Base-by-base conservation (phyloP, 2,329 filamentous ascomycete genomes). In the Colletotrichum sp. region DNA sequence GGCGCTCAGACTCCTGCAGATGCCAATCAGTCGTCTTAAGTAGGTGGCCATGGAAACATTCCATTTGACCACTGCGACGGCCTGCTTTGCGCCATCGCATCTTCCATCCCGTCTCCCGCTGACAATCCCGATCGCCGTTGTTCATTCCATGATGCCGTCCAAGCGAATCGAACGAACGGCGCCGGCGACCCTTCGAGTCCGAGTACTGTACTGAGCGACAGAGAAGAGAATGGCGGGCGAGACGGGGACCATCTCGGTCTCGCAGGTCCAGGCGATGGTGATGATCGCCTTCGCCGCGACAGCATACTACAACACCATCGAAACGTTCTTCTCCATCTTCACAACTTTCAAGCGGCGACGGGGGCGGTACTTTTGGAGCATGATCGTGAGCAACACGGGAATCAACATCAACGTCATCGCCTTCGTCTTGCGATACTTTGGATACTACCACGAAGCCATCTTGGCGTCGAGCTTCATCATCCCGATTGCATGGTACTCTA, bases 401-500 rank as follows among this genome's bases (percentile, higher is more conserved):
- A 75, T 80, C 39, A 70, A 75, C 12, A 34, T 77, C n/a, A 73
- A 77, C 62, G 74, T 74, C n/a, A 55, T 78, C 25, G 71, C 71
- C 10, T 77, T 75, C n/a, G 30, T 87, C 18, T 80, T 88, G 73
- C 87, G 87, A 75, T 86, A 79, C 36, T 76, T 78, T n/a, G 77
- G 68, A 12, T 43, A 76, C 25, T 64, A 72, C 32, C 48, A 32
- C 32, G 25, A 48, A 30, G 36, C 58, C 9, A 39, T 78, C 22
- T 56, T 76, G 43, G 13, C 80, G 77, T 70, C 84, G 6, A 83
- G 85, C 6, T 85, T 86, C 7, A 77, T 89, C 6, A 81, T 89
- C 28, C 71, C 74, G 12, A 36, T 76, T 8, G 71, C 74, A 15
- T 84, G 83, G 83, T 74, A 81, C 12, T 78, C 78, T 3, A 92